phyloP scores from a whole-genome alignment of 352 stramenopile species.

The Globisporangium nunn region DNA sequence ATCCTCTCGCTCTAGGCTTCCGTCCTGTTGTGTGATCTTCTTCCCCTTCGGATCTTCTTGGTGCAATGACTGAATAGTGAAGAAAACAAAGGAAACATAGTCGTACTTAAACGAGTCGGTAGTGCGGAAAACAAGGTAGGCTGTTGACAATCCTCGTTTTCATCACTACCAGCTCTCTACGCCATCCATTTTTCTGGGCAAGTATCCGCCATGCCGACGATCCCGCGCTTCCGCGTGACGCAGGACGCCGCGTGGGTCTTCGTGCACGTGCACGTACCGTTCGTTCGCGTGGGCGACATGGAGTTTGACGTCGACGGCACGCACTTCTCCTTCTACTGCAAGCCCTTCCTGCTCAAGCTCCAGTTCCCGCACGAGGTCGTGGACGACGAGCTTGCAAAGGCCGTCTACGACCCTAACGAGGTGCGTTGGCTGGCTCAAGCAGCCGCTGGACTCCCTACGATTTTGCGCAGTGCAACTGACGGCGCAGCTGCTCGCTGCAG shows the following conservation, averaged over 20 bases:
- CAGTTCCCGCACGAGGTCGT: slow-evolving; percentile 87
- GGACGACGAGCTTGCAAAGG: slow-evolving; percentile 87
- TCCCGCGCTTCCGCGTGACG: slow-evolving; percentile 76
- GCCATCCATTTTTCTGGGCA: not conserved
- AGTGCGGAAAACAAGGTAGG: not conserved
- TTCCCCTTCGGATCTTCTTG: not conserved
- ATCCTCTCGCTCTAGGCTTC: slow-evolving; percentile 10
- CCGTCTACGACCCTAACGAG: slow-evolving; percentile 88
- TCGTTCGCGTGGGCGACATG: slow-evolving; percentile 89
- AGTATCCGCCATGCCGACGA: slow-evolving; percentile 48
- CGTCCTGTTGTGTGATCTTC: not conserved
- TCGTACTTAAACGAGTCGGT: not conserved
- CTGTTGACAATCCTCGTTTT: not conserved
- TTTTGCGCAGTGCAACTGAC: not conserved
- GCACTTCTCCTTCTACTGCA: slow-evolving; percentile 94
- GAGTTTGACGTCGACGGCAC: slow-evolving; percentile 87
- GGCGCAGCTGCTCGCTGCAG: slow-evolving; percentile 16
- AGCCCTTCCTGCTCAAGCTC: slow-evolving; percentile 97
- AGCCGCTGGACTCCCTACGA: not conserved
- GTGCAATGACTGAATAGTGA: not conserved
- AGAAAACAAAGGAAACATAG: not conserved
- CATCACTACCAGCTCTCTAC: not conserved
- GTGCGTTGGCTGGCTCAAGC: slow-evolving; percentile 15
- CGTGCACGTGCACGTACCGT: slow-evolving; percentile 86
- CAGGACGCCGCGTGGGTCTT: slow-evolving; percentile 81